A percentile compares a stretch with the other conserved stretches of the same genome.
phyloP scores from a whole-genome alignment of 2,329 filamentous ascomycete species.

The Nannizziopsis barbatae region DNA sequence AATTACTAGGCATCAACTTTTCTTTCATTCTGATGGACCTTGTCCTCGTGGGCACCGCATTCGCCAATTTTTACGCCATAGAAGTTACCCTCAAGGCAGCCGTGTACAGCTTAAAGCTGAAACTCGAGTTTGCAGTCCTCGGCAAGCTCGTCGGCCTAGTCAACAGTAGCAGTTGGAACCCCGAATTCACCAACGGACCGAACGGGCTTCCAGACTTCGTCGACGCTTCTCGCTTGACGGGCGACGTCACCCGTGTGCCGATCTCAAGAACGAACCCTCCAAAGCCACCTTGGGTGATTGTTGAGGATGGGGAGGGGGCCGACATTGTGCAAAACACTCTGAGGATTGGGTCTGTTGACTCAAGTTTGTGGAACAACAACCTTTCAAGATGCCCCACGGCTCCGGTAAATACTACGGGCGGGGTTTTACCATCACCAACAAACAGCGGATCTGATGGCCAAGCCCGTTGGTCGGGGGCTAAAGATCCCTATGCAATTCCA shows the following conservation, averaged over 20 bases:
- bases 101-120: constrained; percentile 41
- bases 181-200: constrained; percentile 24
- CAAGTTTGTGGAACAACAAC: not conserved
- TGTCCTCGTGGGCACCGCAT: constrained; percentile 35
- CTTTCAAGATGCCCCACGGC: not conserved
- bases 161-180: constrained; percentile 29
- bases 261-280: constrained; percentile 4
- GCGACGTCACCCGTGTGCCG: constrained; percentile 32
- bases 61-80: constrained; percentile 36
- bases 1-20: constrained; percentile 40
- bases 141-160: constrained; percentile 37
- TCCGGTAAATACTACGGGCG: constrained; percentile 8
- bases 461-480: not conserved
- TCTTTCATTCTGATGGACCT: constrained; percentile 40
- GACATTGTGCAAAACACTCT: not conserved
- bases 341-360: not conserved
- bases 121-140: constrained; percentile 41
- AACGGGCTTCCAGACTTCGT: constrained; percentile 37
- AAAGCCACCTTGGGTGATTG: constrained; percentile 13
- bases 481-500: too few species aligned
- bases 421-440: constrained; percentile 8
- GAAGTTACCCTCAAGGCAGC: constrained; percentile 39
- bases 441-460: not conserved
- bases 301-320: not conserved
- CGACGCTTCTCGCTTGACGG: constrained; percentile 34